Evolutionary conservation across 768 basidiomycete species (phyloP).

Genomic region (Collybia nuda): DNA sequence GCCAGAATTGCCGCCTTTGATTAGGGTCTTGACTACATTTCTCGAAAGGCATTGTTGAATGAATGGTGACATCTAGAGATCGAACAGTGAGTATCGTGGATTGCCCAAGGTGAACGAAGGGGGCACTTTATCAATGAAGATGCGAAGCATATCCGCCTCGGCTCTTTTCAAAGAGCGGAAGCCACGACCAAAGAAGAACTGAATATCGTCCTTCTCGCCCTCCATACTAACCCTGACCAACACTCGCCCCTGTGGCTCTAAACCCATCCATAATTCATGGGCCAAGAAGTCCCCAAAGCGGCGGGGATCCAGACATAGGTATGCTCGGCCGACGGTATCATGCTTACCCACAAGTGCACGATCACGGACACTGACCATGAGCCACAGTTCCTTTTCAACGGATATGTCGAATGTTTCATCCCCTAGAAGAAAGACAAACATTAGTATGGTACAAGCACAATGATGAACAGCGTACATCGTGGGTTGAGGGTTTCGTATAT

Average conservation of each 20-base stretch:
- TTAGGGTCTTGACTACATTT: conserved; percentile 69
- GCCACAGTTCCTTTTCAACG: conserved; percentile 91
- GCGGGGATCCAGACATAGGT: conserved; percentile 87
- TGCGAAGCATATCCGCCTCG: conserved; percentile 92
- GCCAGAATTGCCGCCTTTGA: conserved; percentile 57
- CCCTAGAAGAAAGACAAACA: conserved; percentile 53
- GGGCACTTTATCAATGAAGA: conserved; percentile 93
- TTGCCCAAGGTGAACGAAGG: neutral
- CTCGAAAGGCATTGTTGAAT: conserved; percentile 86
- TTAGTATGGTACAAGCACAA: neutral
- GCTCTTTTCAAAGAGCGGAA: conserved; percentile 93
- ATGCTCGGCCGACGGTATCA: conserved; percentile 87
- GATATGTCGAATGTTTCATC: conserved; percentile 97
- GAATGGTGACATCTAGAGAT: conserved; percentile 84
- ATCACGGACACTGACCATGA: conserved; percentile 94
- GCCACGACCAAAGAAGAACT: conserved; percentile 95
- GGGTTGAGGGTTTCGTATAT: conserved; percentile 90
- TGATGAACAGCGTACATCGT: conserved; percentile 63
- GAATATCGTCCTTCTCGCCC: conserved; percentile 96
- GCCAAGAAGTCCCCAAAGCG: conserved; percentile 87
- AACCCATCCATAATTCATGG: conserved; percentile 89
- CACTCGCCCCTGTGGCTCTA: conserved; percentile 85
- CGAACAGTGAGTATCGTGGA: neutral
- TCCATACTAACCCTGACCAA: conserved; percentile 95
- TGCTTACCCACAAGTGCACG: conserved; percentile 91